Conservation (phyloP, 345 rosid species). For the Psidium guajava region DNA sequence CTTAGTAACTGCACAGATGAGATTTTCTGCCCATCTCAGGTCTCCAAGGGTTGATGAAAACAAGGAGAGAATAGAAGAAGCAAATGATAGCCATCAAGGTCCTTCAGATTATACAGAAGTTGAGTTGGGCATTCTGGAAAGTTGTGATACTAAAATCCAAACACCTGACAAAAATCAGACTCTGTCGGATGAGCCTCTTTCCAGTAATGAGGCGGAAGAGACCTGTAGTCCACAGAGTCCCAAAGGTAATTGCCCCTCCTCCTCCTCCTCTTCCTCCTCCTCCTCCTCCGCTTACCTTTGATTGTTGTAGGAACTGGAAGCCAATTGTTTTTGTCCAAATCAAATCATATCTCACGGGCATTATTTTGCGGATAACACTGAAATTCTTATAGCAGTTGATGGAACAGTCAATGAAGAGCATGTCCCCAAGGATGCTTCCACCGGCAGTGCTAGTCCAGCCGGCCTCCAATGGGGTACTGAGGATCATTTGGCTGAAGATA, state of each 20-base stretch:
- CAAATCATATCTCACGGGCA: neutral
- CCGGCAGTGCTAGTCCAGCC: constrained; percentile 17
- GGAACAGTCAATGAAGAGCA: constrained; percentile 16
- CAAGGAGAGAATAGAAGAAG: constrained; percentile 20
- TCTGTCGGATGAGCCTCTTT: constrained; percentile 10
- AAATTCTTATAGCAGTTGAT: constrained; percentile 16
- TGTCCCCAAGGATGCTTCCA: constrained; percentile 4
- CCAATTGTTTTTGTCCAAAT: neutral
- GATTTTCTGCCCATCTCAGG: constrained; percentile 26
- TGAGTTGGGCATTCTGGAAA: constrained; percentile 2
- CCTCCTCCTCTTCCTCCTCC: neutral
- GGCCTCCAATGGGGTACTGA: neutral
- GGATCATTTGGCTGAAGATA: constrained; percentile 14
- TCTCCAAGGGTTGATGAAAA: constrained; percentile 16
- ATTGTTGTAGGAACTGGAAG: neutral
- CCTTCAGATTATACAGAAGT: constrained; percentile 6
- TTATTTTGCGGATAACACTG: constrained; percentile 22
- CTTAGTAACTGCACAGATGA: constrained; percentile 38
- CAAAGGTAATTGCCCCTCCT: neutral
- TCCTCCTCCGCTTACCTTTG: neutral
- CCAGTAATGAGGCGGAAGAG: constrained; percentile 20
- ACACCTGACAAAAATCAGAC: constrained; percentile 3
- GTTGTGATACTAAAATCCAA: neutral
- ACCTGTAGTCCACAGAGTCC: neutral
- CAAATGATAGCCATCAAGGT: constrained; percentile 17